These are phyloP conservation scores for Diplogelasinospora grovesii DNA, from an alignment of 495 filamentous ascomycete genomes.

Conservation along the genomic window DNA sequence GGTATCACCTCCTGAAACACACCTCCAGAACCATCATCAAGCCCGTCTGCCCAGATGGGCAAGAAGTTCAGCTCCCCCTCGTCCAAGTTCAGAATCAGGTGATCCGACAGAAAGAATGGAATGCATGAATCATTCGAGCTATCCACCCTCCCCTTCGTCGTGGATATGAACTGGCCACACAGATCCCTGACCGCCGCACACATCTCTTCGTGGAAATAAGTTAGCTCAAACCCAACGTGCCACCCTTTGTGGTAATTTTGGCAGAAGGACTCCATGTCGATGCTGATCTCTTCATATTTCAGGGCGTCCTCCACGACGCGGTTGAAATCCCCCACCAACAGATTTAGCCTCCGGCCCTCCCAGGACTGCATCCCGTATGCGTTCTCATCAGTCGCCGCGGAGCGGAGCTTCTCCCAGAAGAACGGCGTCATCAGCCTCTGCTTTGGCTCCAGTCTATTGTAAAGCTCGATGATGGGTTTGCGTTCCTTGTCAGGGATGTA, in stretches of 20 bases:
- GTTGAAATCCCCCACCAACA: no score
- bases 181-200: neutral
- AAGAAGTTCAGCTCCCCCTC: constrained; percentile 37
- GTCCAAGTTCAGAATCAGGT: constrained; percentile 26
- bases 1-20: constrained; percentile 37
- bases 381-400: no score
- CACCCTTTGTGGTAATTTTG: no score
- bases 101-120: constrained; percentile 22
- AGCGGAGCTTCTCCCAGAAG: constrained; percentile 28
- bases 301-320: no score
- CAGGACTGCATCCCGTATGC: no score
- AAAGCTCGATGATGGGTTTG: constrained; percentile 10
- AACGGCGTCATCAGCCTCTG: constrained; percentile 26
- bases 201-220: constrained; percentile 6
- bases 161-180: neutral
- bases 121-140: no score
- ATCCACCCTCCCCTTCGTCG: constrained; percentile 5
- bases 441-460: constrained; percentile 10
- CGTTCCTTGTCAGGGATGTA: constrained; percentile 16
- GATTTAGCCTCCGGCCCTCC: no score
- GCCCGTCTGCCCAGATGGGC: constrained; percentile 42
- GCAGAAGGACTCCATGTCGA: no score
- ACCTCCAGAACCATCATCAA: constrained; percentile 39
- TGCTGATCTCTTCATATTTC: no score
- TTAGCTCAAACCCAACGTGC: constrained; percentile 5